These are phyloP conservation scores for Stipa capillata DNA, from an alignment of 176 grass and related monocot genomes.

Conservation along the genomic window DNA sequence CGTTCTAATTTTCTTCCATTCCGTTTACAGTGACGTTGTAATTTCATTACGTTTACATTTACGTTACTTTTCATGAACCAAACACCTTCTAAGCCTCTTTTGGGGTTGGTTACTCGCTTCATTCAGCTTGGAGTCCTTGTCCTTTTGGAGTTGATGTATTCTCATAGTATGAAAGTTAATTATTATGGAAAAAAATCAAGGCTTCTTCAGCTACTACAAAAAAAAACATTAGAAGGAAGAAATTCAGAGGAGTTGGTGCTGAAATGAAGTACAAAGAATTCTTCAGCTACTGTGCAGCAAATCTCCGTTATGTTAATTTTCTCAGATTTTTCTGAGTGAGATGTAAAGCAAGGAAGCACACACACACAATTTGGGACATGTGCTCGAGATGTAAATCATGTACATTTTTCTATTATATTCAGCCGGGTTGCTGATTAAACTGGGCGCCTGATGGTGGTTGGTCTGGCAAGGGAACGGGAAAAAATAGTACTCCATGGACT, in stretches of 20 bases:
- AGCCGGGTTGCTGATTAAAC: not conserved
- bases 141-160: not conserved
- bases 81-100: not conserved
- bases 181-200: not conserved
- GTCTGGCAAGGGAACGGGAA: not conserved
- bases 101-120: not conserved
- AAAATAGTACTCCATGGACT: not conserved
- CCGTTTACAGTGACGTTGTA: no score
- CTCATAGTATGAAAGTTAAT: not conserved
- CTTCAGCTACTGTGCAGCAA: no score
- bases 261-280: not conserved
- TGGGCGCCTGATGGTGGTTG: not conserved
- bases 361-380: not conserved
- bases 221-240: not conserved
- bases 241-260: not conserved
- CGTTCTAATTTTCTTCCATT: no score
- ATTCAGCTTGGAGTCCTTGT: not conserved
- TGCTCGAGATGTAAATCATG: not conserved
- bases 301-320: no score
- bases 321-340: not conserved
- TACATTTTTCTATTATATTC: not conserved
- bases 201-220: not conserved
- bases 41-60: no score
- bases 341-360: not conserved
- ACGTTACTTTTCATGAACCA: no score